A percentile compares a stretch with the other conserved stretches of the same genome.
These are phyloP conservation scores for Colletotrichum sp. DNA, from an alignment of 2,329 filamentous ascomycete genomes.

Conservation along the genomic window DNA sequence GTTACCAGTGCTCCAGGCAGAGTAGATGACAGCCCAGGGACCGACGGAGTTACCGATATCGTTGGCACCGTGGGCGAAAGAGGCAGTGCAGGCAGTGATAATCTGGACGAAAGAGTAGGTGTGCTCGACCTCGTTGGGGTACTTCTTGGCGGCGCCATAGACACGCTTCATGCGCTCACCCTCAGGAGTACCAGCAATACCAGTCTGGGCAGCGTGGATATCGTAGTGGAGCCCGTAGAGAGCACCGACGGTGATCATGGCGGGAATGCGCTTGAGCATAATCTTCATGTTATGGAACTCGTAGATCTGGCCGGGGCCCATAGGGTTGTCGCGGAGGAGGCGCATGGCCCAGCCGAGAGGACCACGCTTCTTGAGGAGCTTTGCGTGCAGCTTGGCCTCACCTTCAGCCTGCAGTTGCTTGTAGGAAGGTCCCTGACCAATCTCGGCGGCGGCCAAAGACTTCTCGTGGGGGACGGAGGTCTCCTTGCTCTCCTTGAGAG, in stretches of 20 bases:
- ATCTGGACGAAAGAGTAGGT: constrained; percentile 71
- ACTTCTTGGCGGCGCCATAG: constrained; percentile 68
- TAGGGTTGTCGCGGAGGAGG: constrained; percentile 73
- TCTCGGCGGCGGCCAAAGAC: constrained; percentile 43
- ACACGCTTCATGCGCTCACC: constrained; percentile 73
- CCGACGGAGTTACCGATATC: constrained; percentile 77
- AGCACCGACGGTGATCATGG: constrained; percentile 64
- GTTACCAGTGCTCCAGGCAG: constrained; percentile 68
- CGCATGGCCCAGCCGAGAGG: constrained; percentile 87
- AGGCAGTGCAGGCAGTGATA: constrained; percentile 73
- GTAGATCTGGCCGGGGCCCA: constrained; percentile 76
- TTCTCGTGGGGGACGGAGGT: constrained; percentile 36
- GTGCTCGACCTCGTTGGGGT: constrained; percentile 74
- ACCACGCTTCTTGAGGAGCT: constrained; percentile 65
- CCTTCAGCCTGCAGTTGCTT: constrained; percentile 64
- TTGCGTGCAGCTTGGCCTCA: constrained; percentile 63
- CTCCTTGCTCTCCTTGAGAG: constrained; percentile 44
- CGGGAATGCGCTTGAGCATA: constrained; percentile 69
- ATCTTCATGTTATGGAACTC: constrained; percentile 74
- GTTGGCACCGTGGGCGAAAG: constrained; percentile 79
- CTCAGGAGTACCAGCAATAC: constrained; percentile 74
- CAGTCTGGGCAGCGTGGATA: constrained; percentile 77
- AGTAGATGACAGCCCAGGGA: constrained; percentile 74
- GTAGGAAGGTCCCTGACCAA: constrained; percentile 58
- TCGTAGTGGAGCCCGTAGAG: constrained; percentile 84